Percentiles rank a stretch among this genome's conserved stretches.
These are phyloP conservation scores for Conidiobolus incongruus DNA, from an alignment of 371 early-diverging fungal genomes.

Conservation along the genomic window DNA sequence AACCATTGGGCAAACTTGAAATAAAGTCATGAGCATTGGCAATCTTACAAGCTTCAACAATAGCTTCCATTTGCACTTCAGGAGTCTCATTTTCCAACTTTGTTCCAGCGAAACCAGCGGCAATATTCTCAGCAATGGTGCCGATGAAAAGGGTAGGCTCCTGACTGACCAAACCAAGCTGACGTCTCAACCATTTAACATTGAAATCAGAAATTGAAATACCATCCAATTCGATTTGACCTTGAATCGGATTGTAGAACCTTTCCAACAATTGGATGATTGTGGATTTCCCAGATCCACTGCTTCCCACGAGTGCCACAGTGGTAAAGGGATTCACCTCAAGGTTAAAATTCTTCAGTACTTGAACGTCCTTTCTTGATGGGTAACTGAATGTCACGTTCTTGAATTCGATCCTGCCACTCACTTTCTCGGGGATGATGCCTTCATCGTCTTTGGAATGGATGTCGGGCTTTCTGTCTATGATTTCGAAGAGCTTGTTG, in stretches of 20 bases:
- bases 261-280: slow-evolving; percentile 67
- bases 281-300: slow-evolving; percentile 81
- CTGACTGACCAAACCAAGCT: slow-evolving; percentile 64
- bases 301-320: slow-evolving; percentile 50
- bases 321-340: slow-evolving; percentile 42
- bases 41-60: slow-evolving; percentile 26
- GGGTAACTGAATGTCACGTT: slow-evolving; percentile 51
- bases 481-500: slow-evolving; percentile 35
- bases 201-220: slow-evolving; percentile 34
- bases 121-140: slow-evolving; percentile 54
- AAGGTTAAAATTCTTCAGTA: slow-evolving; percentile 31
- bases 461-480: slow-evolving; percentile 47
- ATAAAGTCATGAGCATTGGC: slow-evolving; percentile 60
- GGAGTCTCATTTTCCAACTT: slow-evolving; percentile 6
- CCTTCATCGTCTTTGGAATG: slow-evolving; percentile 30
- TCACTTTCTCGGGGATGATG: slow-evolving; percentile 9
- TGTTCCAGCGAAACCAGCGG: slow-evolving; percentile 23
- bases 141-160: slow-evolving; percentile 71
- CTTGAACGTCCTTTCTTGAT: slow-evolving; percentile 39
- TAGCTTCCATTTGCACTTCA: slow-evolving; percentile 7
- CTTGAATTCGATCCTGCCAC: slow-evolving; percentile 44
- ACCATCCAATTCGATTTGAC: slow-evolving; percentile 44
- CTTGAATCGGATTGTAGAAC: slow-evolving; percentile 53
- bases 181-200: slow-evolving; percentile 42
- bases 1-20: slow-evolving; percentile 37